Evolutionary conservation across 306 rosid species (phyloP), one percentile per base, ranked within the genome.

Genomic region (Amphicarpaea edgeworthii): DNA sequence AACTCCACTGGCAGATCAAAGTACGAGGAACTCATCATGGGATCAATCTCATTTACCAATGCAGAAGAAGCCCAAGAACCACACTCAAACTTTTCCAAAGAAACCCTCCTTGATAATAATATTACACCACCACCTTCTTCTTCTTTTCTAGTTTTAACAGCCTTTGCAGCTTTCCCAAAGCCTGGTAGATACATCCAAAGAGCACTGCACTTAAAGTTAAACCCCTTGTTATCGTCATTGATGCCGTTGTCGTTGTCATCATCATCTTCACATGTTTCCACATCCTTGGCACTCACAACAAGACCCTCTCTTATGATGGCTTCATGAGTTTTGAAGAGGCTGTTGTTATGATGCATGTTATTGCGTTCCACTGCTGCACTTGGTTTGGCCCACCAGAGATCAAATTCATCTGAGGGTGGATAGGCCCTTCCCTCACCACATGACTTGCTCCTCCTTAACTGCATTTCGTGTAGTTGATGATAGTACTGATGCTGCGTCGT

Each of bases 21-120:
- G 82, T 86, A 89, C 30, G 84, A 88, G 63, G 65, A 58, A 28
- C 67, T 82, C 15, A n/a, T n/a, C n/a, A 8, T 47, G 5, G 90
- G n/a, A n/a, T n/a, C n/a, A 17, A 11, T 37, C 38, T 88, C 85
- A 60, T 57, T 67, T 8, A 74, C 55, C 50, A 84, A 6, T 43
- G 84, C 87, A 5, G 93, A 85, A 20, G 97, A 85, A 62, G 97
- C 96, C 98, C 98, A 95, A 0, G 97, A 95, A 3, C 98, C 98
- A 26, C 97, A 95, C 72, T 95, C 98, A 72, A 95, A 95, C 42
- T 87, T 90, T 73, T 95, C 97, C 82, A 95, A 12, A 1, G 97
- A 95, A 41, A 90, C 93, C 8, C 89, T 90, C 34, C 96, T 84
- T 0, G 96, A 89, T 17, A n/a, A n/a, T n/a, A n/a, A n/a, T n/a